Conservation (phyloP, 805 yeast genomes). For the Hanseniaspora meyeri region DNA sequence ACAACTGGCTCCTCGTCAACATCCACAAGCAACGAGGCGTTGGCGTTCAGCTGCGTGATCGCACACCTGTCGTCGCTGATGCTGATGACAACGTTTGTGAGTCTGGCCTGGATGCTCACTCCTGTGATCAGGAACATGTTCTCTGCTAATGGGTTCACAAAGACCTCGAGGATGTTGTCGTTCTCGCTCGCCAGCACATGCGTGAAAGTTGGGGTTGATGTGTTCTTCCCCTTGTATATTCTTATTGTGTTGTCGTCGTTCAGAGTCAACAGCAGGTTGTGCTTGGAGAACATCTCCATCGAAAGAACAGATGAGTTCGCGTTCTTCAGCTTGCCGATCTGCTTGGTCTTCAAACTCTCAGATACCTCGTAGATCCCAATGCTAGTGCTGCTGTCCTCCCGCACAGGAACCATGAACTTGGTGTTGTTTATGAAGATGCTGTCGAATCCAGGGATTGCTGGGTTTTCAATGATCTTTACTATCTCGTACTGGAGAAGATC, state of each 20-base stretch:
- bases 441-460: conserved; percentile 5
- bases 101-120: background rate
- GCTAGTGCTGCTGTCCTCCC: background rate
- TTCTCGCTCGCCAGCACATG: background rate
- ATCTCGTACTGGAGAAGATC: background rate
- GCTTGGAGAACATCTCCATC: conserved; percentile 8
- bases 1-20: conserved; percentile 4
- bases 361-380: background rate
- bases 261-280: conserved; percentile 52
- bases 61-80: background rate
- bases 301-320: background rate
- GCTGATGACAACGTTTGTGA: background rate
- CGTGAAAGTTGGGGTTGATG: background rate
- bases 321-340: conserved; percentile 1
- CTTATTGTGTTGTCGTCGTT: conserved; percentile 66
- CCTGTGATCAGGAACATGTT: conserved; percentile 1
- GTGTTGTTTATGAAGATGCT: background rate
- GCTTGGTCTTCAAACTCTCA: background rate
- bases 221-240: conserved; percentile 50
- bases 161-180: conserved; percentile 4
- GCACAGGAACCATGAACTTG: conserved; percentile 1
- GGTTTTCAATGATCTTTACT: conserved; percentile 1
- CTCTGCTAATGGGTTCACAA: background rate
- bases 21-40: background rate
- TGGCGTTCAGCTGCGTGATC: background rate